These are phyloP conservation scores for Epicoccum nigrum DNA, from an alignment of 2,329 filamentous ascomycete species.

Conservation along the genomic window DNA sequence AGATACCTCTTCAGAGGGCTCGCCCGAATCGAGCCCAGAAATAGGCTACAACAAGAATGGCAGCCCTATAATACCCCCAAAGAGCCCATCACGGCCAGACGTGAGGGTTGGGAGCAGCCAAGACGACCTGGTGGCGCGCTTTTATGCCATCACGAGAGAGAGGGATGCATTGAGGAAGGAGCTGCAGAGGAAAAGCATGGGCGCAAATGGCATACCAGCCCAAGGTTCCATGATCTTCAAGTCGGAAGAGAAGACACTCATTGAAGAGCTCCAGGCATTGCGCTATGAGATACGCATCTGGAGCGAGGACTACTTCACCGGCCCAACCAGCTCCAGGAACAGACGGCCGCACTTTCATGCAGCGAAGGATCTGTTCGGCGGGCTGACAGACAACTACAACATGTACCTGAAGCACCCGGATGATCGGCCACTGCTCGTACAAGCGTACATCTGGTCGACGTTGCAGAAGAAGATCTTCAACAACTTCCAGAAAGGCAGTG, in stretches of 20 bases:
- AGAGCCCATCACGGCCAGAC: constrained; percentile 44
- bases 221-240: constrained; percentile 38
- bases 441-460: constrained; percentile 45
- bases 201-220: constrained; percentile 35
- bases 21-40: constrained; percentile 31
- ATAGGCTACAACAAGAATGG: constrained; percentile 26
- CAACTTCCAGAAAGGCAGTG: constrained; percentile 43
- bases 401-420: constrained; percentile 40
- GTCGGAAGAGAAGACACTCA: constrained; percentile 45
- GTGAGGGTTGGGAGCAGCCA: constrained; percentile 40
- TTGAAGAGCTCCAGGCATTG: constrained; percentile 43
- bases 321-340: constrained; percentile 31
- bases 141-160: constrained; percentile 48
- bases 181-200: constrained; percentile 44
- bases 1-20: constrained; percentile 35
- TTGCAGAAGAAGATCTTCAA: constrained; percentile 48
- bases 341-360: constrained; percentile 42
- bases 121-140: constrained; percentile 46
- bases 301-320: constrained; percentile 46
- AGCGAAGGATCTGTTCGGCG: constrained; percentile 41
- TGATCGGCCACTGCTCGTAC: constrained; percentile 45
- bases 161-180: constrained; percentile 46
- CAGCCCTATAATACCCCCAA: constrained; percentile 42
- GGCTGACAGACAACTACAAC: constrained; percentile 42
- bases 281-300: constrained; percentile 44